Conservation (phyloP, 2,329 filamentous ascomycete species). For the Fonsecaea nubica region DNA sequence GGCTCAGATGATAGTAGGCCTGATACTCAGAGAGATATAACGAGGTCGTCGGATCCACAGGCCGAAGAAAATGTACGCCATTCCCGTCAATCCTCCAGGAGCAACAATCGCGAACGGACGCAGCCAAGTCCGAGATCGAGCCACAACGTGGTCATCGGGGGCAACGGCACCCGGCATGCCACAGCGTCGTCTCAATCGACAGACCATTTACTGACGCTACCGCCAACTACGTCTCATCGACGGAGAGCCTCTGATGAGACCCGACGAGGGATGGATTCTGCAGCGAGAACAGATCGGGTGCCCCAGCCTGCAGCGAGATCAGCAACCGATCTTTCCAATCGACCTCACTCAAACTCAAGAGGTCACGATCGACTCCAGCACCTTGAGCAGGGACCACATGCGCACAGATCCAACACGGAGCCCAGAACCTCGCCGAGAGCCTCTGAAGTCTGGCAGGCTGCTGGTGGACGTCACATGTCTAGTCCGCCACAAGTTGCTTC, state of each 20-base stretch:
- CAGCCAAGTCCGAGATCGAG: conserved; percentile 34
- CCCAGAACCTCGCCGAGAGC: conserved; percentile 29
- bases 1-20: conserved; percentile 41
- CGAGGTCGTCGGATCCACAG: conserved; percentile 50
- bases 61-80: conserved; percentile 46
- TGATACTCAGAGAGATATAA: background rate
- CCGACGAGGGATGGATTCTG: conserved; percentile 40
- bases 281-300: conserved; percentile 51
- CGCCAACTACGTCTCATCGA: conserved; percentile 26
- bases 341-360: conserved; percentile 37
- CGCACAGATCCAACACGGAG: conserved; percentile 37
- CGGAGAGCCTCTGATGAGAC: conserved; percentile 42
- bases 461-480: conserved; percentile 24
- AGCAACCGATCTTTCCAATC: conserved; percentile 66
- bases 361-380: conserved; percentile 30
- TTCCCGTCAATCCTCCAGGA: conserved; percentile 43
- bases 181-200: conserved; percentile 26
- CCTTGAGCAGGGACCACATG: conserved; percentile 28
- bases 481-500: conserved; percentile 26
- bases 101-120: conserved; percentile 25
- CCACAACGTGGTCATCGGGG: conserved; percentile 26
- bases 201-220: conserved; percentile 29
- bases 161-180: conserved; percentile 20
- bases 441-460: conserved; percentile 35
- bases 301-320: conserved; percentile 60